These are phyloP conservation scores for Alternaria panax DNA, from an alignment of 2,329 filamentous ascomycete genomes.

Conservation along the genomic window DNA sequence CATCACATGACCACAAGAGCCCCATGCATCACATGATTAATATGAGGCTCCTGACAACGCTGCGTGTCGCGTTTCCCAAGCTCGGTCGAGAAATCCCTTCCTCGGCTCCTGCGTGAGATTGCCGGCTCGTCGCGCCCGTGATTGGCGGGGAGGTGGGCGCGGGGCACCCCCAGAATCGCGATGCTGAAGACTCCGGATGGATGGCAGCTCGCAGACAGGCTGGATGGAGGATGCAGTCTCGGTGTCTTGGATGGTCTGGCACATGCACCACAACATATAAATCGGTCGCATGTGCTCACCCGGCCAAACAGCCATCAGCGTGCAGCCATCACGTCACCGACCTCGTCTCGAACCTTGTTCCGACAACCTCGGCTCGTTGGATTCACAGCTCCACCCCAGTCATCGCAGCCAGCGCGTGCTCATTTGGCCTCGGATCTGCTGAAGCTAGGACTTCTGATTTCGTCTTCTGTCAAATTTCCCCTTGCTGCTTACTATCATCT, in stretches of 20 bases:
- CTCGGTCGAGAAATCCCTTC: slow-evolving; percentile 5
- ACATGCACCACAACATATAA: not conserved
- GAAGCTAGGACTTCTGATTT: slow-evolving; percentile 25
- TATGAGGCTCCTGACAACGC: not conserved
- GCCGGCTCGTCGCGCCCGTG: slow-evolving; percentile 14
- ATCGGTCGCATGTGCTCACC: slow-evolving; percentile 1
- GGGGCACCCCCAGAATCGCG: slow-evolving; percentile 11
- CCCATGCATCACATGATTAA: not conserved
- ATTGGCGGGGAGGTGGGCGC: slow-evolving; percentile 6
- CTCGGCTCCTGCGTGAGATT: slow-evolving; percentile 11
- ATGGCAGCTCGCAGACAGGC: not conserved
- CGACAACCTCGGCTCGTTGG: slow-evolving; percentile 14
- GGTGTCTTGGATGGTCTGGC: not conserved
- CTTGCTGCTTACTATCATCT: slow-evolving; percentile 14
- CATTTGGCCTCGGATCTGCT: slow-evolving; percentile 32
- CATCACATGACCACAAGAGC: not conserved
- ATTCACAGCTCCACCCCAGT: slow-evolving; percentile 24
- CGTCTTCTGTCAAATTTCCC: slow-evolving; percentile 16
- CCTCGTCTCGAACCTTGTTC: slow-evolving; percentile 22
- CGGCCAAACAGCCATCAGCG: slow-evolving; percentile 19
- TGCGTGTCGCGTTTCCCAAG: not conserved
- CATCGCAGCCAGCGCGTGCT: slow-evolving; percentile 29
- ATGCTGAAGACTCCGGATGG: not conserved
- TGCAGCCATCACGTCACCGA: slow-evolving; percentile 14
- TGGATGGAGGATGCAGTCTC: not conserved